Percentiles rank a stretch among this genome's conserved stretches.
phyloP scores from a whole-genome alignment of 2,329 filamentous ascomycete species.

The Coniochaeta sp. region DNA sequence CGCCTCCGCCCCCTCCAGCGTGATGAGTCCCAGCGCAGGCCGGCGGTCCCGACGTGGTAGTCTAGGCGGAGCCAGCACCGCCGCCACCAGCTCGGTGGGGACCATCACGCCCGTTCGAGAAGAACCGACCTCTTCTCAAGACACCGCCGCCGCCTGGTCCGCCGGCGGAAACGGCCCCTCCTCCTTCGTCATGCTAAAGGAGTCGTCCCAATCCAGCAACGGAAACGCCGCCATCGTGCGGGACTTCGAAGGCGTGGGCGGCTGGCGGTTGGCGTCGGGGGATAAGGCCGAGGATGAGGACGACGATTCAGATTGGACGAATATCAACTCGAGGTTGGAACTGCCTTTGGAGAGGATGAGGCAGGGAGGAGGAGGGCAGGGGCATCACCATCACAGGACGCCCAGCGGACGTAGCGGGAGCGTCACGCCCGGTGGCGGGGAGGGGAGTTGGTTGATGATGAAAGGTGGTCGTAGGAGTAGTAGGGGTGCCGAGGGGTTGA shows the following conservation, averaged over 20 bases:
- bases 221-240: conserved; percentile 37
- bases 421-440: conserved; percentile 24
- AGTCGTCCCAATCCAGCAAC: conserved; percentile 4
- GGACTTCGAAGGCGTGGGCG: conserved; percentile 54
- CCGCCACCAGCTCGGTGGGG: conserved; percentile 20
- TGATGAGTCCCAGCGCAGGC: background rate
- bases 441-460: conserved; percentile 37
- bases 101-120: conserved; percentile 23
- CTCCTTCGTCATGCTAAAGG: conserved; percentile 13
- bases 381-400: conserved; percentile 34
- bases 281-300: conserved; percentile 19
- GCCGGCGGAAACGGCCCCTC: conserved; percentile 17
- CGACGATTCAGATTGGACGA: conserved; percentile 40
- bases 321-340: conserved; percentile 45
- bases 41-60: conserved; percentile 14
- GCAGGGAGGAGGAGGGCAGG: conserved; percentile 9
- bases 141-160: conserved; percentile 10
- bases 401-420: conserved; percentile 25
- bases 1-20: background rate
- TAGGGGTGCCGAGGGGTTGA: background rate
- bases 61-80: conserved; percentile 11
- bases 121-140: too few relatives aligned
- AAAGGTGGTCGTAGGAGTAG: conserved; percentile 22
- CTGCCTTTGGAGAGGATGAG: conserved; percentile 33
- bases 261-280: conserved; percentile 38